A percentile compares a stretch with the other conserved stretches of the same genome.
Conservation (phyloP, 768 basidiomycete species). For the Gloeophyllum trabeum region DNA sequence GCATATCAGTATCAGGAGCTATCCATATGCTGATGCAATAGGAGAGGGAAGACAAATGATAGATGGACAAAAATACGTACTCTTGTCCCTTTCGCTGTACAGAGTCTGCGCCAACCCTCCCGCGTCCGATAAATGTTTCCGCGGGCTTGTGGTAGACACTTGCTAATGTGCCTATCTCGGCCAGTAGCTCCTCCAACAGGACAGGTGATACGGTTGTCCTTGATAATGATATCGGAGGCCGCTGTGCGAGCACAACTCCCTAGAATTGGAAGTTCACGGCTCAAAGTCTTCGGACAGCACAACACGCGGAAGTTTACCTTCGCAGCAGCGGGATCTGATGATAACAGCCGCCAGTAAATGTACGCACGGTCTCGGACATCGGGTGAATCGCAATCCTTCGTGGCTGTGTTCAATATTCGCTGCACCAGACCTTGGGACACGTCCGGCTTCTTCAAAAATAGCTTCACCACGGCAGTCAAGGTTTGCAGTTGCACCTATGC, state of each 20-base stretch:
- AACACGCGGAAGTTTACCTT: no score
- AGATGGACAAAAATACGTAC: constrained; percentile 26
- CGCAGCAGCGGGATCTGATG: constrained; percentile 90
- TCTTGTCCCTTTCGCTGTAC: constrained; percentile 54
- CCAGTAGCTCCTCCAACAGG: constrained; percentile 81
- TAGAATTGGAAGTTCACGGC: constrained; percentile 17
- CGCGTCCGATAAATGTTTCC: constrained; percentile 90
- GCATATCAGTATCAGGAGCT: not conserved
- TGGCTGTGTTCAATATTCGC: constrained; percentile 84
- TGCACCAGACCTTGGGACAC: constrained; percentile 88
- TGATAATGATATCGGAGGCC: constrained; percentile 90
- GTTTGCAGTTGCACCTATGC: constrained; percentile 59
- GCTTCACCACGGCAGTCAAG: constrained; percentile 91
- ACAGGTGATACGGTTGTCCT: constrained; percentile 83
- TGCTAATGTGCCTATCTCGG: constrained; percentile 81
- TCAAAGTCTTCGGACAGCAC: no score
- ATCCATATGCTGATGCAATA: not conserved
- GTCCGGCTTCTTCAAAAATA: constrained; percentile 93
- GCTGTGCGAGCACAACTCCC: constrained; percentile 82
- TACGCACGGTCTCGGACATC: constrained; percentile 96
- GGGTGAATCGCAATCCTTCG: constrained; percentile 93
- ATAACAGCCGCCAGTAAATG: constrained; percentile 94
- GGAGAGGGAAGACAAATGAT: constrained; percentile 1
- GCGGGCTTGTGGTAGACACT: constrained; percentile 97
- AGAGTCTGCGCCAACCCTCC: constrained; percentile 76